A percentile compares a stretch with the other conserved stretches of the same genome.
phyloP scores from a whole-genome alignment of 352 stramenopile species.

The Sclerospora graminicola region DNA sequence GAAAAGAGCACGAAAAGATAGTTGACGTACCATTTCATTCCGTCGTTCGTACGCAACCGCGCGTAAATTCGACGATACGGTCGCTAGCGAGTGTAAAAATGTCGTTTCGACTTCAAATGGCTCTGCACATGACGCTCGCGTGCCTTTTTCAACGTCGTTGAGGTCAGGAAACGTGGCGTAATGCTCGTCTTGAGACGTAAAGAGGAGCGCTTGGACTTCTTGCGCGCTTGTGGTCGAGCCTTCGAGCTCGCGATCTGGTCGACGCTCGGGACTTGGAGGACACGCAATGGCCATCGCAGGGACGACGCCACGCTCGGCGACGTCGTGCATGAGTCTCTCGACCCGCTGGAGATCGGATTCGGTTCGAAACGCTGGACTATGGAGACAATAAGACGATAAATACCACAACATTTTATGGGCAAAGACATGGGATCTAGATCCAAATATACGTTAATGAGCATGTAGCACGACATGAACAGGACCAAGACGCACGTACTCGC shows the following conservation, averaged over 20 bases:
- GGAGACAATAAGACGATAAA: slow-evolving; percentile 65
- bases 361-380: slow-evolving; percentile 45
- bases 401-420: slow-evolving; percentile 83
- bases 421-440: slow-evolving; percentile 64
- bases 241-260: slow-evolving; percentile 12
- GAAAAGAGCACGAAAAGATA: too few relatives aligned
- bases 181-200: slow-evolving; percentile 40
- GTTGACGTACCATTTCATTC: slow-evolving; percentile 57
- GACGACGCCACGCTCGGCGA: slow-evolving; percentile 39
- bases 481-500: slow-evolving; percentile 53
- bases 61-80: slow-evolving; percentile 64
- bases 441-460: too few relatives aligned
- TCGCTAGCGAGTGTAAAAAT: slow-evolving; percentile 62
- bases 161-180: slow-evolving; percentile 56
- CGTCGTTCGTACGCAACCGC: slow-evolving; percentile 40
- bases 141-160: slow-evolving; percentile 34
- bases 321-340: slow-evolving; percentile 73
- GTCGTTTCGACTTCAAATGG: slow-evolving; percentile 60
- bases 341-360: slow-evolving; percentile 47
- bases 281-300: slow-evolving; percentile 38
- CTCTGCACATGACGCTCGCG: slow-evolving; percentile 13
- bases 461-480: too few relatives aligned
- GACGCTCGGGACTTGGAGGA: slow-evolving; percentile 8
- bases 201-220: slow-evolving; percentile 45
- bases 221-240: slow-evolving; percentile 18